Base-by-base conservation (phyloP, 352 stramenopile genomes). In the Phytophthora crassamura region DNA sequence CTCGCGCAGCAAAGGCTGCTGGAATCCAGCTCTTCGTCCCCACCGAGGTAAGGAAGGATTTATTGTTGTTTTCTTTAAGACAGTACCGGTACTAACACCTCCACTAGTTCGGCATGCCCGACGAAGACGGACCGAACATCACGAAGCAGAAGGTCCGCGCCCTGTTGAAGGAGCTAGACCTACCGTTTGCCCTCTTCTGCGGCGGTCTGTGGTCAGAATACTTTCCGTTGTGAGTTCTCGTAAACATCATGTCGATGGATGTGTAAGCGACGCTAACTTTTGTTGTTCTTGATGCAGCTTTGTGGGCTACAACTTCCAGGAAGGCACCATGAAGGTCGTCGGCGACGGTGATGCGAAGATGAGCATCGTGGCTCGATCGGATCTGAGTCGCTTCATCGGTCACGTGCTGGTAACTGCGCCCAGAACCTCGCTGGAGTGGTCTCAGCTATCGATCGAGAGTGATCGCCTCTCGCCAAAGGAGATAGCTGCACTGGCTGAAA, bases 121-220 rank as follows among this genome's bases (percentile, higher is more conserved):
- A 59, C 9, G 33, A 45, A 38, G 60, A 74, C 34, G 47, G 60
- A 42, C 32, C 54, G 14, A 62, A 71, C 38, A 45, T 59, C 18
- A 51, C 18, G 20, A 74, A 74, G 59, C 58, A 67, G 28, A 41
- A 59, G 36, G 42, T 74, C 15, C 60, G 62, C 22, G 60, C 63
- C 22, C 33, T 67, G 15, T 42, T 76, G 11, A 63, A 56, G 15
- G 38, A 76, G 41, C 35, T 64, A 15, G 52, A 76, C 18, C 35
- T 76, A n/a, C 68, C 68, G 1, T 60, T 40, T 9, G 63, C 58
- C 39, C 50, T 76, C 49, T 76, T 76, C 38, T 59, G 66, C 50
- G 51, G 45, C 14, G 63, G 68, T 10, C 32, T 73, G 25, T 76
- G 66, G 39, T 46, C 53, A 30, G 68, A 76, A 49, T 66, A 61